phyloP scores from a whole-genome alignment of 1,139 yeast species.

The Suhomyces choctaworum region DNA sequence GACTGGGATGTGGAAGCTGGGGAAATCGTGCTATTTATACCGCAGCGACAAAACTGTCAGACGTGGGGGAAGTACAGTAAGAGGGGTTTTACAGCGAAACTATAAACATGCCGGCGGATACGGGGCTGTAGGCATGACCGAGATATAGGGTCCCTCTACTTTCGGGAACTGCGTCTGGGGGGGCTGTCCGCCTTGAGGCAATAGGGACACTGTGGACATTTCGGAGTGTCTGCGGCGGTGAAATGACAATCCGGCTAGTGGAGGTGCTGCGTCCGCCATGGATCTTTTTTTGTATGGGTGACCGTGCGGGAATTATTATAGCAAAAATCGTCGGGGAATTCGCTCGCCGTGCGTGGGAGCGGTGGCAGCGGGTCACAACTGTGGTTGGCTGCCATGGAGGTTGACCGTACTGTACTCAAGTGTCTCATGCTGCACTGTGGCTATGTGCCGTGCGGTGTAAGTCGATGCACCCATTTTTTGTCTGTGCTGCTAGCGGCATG shows the following conservation, averaged over 20 bases:
- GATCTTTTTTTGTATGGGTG: too few relatives aligned
- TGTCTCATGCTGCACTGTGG: too few relatives aligned
- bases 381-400: too few relatives aligned
- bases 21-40: constrained; percentile 3
- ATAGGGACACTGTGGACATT: background rate
- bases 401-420: constrained; percentile 1
- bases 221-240: background rate
- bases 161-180: too few relatives aligned
- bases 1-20: background rate
- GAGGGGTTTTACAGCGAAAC: background rate
- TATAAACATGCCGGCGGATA: too few relatives aligned
- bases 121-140: background rate
- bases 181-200: background rate
- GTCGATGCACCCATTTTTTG: too few relatives aligned
- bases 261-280: too few relatives aligned
- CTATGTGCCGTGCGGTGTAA: too few relatives aligned
- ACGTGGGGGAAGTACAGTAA: background rate
- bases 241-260: background rate
- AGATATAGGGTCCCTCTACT: background rate
- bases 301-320: background rate
- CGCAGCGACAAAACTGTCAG: constrained; percentile 1
- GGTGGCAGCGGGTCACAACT: background rate
- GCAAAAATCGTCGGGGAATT: background rate
- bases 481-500: constrained; percentile 3
- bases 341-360: background rate